Conservation (phyloP, 73 alveolate genomes). For the Diophrys appendiculata region DNA sequence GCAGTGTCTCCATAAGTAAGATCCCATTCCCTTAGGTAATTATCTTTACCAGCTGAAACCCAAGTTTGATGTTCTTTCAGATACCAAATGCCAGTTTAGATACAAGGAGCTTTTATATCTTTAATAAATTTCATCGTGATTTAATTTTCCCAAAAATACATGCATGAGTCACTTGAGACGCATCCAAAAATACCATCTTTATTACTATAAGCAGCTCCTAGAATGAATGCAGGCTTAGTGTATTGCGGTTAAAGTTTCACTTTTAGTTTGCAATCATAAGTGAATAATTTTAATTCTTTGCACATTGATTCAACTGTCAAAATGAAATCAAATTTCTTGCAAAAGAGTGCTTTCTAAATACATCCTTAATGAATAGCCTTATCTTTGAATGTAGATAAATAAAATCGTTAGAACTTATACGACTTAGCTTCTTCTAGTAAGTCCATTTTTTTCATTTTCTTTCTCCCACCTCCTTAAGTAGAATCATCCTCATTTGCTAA, state of each 20-base stretch:
- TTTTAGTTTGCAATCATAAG: constrained; percentile 60
- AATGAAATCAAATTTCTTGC: constrained; percentile 50
- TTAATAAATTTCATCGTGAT: constrained; percentile 30
- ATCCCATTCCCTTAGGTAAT: constrained; percentile 69
- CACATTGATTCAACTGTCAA: constrained; percentile 68
- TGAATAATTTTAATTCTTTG: constrained; percentile 62
- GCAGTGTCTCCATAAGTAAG: constrained; percentile 3
- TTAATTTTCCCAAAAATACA: constrained; percentile 52
- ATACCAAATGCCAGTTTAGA: constrained; percentile 80
- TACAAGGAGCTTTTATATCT: constrained; percentile 37
- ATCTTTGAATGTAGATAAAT: constrained; percentile 49
- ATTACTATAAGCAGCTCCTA: constrained; percentile 56
- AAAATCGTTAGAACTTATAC: constrained; percentile 61
- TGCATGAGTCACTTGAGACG: constrained; percentile 59
- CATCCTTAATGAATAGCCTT: constrained; percentile 57
- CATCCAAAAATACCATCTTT: constrained; percentile 48
- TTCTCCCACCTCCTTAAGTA: not conserved
- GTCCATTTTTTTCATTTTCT: constrained; percentile 34
- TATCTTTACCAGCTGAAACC: constrained; percentile 84
- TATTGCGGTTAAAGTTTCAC: constrained; percentile 38
- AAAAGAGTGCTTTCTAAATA: constrained; percentile 39
- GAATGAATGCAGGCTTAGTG: constrained; percentile 40
- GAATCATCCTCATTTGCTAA: not conserved
- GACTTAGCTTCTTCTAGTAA: constrained; percentile 74
- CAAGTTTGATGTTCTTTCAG: constrained; percentile 77